Evolutionary conservation across 2,329 filamentous ascomycete species (phyloP).

Genomic region (Microdochium bolleyi): DNA sequence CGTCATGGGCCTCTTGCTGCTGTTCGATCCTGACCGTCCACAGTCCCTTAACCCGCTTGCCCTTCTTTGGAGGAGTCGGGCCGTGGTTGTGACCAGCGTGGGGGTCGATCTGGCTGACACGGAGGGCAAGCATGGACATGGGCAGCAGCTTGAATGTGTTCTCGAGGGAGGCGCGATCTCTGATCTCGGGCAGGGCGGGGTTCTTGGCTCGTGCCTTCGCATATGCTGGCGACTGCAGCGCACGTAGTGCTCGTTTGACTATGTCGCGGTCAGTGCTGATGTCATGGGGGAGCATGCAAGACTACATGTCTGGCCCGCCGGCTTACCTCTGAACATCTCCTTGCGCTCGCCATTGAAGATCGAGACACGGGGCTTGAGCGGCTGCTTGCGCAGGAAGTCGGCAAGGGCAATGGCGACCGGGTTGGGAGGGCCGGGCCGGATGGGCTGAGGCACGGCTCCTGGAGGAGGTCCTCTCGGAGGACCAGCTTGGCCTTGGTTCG

Average conservation of each 20-base stretch:
- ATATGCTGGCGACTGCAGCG: constrained; percentile 82
- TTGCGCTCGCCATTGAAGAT: constrained; percentile 95
- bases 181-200: constrained; percentile 78
- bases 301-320: background rate
- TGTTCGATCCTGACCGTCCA: constrained; percentile 96
- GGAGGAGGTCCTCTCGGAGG: constrained; percentile 19
- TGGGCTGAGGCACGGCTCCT: constrained; percentile 46
- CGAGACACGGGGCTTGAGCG: constrained; percentile 82
- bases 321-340: constrained; percentile 89
- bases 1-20: constrained; percentile 81
- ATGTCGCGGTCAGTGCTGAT: background rate
- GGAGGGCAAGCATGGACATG: constrained; percentile 85
- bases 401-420: constrained; percentile 84
- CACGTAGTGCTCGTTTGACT: constrained; percentile 96
- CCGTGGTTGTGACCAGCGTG: constrained; percentile 66
- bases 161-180: constrained; percentile 79
- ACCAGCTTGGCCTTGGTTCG: constrained; percentile 13
- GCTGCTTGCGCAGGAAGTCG: constrained; percentile 75
- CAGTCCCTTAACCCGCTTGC: constrained; percentile 87
- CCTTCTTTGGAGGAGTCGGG: constrained; percentile 46
- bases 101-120: constrained; percentile 76
- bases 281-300: constrained; percentile 1
- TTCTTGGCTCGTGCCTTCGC: constrained; percentile 86
- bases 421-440: constrained; percentile 73
- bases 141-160: constrained; percentile 93